Evolutionary conservation across 805 yeast genomes (phyloP), one percentile per base, ranked within the genome.

Genomic region (Ogataea pilisensis): DNA sequence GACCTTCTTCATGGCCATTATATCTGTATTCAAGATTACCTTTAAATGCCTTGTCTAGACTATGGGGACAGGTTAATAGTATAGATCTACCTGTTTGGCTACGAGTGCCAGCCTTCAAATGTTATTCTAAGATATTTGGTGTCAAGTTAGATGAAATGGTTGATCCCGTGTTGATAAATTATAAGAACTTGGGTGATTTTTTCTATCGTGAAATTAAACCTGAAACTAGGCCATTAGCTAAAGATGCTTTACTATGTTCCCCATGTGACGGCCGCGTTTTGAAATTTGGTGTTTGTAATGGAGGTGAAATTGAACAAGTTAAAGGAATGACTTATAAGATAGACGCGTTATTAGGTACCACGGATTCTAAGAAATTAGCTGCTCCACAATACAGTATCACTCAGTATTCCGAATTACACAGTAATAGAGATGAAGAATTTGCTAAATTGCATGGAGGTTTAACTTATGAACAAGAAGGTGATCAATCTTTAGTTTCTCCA

Each of bases 221-320:
- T 0, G 95, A 85, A 22, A 78, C 74, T 1, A 75, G 99, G 49
- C 95, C 96, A 2, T 64, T 93, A 20, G 80, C 75, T 40, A 66
- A 69, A n/a, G 72, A 73, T 14, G 68, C 80, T 2, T 76, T 80
- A 39, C 64, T 93, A 37, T 93, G 82, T 8, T 82, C 93, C 27
- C 99, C 99, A 3, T 80, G 96, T 43, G 99, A 93, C 64, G 99
- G 99, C 18, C 82, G 76, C 49, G 83, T 93, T 14, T 68, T 93
- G 44, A 90, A 87, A 53, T 75, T 87, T 44, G 99, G 99, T 19
- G 69, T 71, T 38, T 49, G 51, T 20, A 79, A 78, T 39, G 75
- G 83, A 51, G 96, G 96, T 26, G 86, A 85, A 50, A 88, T 93
- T 45, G 98, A 93, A 62, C 98, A 91, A 63, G 98, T 93, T 31